Percentiles rank a stretch among this genome's conserved stretches.
Conservation (phyloP, 768 basidiomycete genomes). For the Boletus fagicola region DNA sequence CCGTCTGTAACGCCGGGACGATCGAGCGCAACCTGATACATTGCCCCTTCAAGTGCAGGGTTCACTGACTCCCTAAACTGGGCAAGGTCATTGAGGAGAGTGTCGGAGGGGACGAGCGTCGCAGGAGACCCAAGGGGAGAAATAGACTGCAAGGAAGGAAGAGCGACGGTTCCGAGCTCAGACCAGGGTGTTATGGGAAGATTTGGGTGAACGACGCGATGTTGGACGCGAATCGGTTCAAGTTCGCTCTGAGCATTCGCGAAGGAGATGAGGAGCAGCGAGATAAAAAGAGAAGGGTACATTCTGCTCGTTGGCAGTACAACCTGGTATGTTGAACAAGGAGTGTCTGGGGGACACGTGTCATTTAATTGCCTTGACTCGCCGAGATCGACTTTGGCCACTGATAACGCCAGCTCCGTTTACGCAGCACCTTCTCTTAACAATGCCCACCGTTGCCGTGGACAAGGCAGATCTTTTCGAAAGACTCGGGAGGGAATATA, state of each 20-base stretch:
- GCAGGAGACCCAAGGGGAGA: slow-evolving; percentile 36
- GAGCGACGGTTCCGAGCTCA: slow-evolving; percentile 25
- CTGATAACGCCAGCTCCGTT: not conserved
- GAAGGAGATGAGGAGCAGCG: slow-evolving; percentile 15
- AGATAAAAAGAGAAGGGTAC: not conserved
- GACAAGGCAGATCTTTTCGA: slow-evolving; percentile 95
- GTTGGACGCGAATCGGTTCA: slow-evolving; percentile 19
- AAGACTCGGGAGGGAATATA: slow-evolving; percentile 77
- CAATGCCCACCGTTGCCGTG: slow-evolving; percentile 93
- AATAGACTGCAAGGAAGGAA: slow-evolving; percentile 31
- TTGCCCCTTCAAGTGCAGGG: slow-evolving; percentile 39
- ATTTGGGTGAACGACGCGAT: slow-evolving; percentile 35
- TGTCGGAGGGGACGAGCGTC: slow-evolving; percentile 39
- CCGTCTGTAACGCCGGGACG: slow-evolving; percentile 42
- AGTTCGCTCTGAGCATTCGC: slow-evolving; percentile 12
- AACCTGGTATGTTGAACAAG: not conserved
- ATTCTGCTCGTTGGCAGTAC: slow-evolving; percentile 6
- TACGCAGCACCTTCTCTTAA: not conserved
- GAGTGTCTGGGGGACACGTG: slow-evolving; percentile 23
- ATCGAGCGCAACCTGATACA: slow-evolving; percentile 73
- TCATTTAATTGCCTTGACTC: not conserved
- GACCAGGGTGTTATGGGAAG: slow-evolving; percentile 26
- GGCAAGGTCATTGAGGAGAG: slow-evolving; percentile 45
- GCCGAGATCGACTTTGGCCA: not conserved
- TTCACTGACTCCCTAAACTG: slow-evolving; percentile 42